Percentiles rank a stretch among this genome's conserved stretches.
phyloP scores from a whole-genome alignment of 1,139 yeast species.

The Candida freyschussii region DNA sequence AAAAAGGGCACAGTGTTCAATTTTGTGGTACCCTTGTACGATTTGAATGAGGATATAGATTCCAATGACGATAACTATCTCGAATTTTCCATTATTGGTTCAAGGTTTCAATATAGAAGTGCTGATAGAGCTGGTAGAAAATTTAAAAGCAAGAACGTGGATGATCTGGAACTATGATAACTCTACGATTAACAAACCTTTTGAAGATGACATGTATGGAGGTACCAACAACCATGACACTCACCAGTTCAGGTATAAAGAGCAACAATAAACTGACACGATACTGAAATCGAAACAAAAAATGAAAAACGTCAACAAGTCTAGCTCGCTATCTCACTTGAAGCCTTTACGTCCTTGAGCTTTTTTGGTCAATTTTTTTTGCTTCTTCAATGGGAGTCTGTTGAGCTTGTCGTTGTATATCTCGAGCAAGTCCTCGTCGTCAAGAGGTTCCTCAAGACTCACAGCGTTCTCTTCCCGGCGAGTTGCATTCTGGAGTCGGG shows the following conservation, averaged over 20 bases:
- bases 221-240: too few relatives aligned
- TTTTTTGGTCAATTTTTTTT: slow-evolving; percentile 11
- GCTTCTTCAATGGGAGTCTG: slow-evolving; percentile 13
- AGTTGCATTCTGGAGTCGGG: slow-evolving; percentile 1
- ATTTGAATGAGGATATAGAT: slow-evolving; percentile 22
- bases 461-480: too few relatives aligned
- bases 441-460: too few relatives aligned
- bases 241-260: too few relatives aligned
- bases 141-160: slow-evolving; percentile 74
- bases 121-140: slow-evolving; percentile 82
- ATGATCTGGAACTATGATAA: slow-evolving; percentile 40
- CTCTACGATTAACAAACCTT: too few relatives aligned
- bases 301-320: too few relatives aligned
- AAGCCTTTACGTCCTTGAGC: slow-evolving; percentile 4
- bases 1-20: slow-evolving; percentile 58
- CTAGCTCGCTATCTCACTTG: too few relatives aligned
- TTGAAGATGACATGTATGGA: too few relatives aligned
- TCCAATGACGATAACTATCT: slow-evolving; percentile 34
- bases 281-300: too few relatives aligned
- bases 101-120: slow-evolving; percentile 70
- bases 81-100: slow-evolving; percentile 71
- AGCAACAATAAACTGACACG: too few relatives aligned
- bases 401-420: slow-evolving; percentile 12
- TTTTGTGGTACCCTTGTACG: slow-evolving; percentile 41
- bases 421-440: too few relatives aligned